Evolutionary conservation across 345 rosid species (phyloP).

Genomic region (Zanthoxylum bungeanum): DNA sequence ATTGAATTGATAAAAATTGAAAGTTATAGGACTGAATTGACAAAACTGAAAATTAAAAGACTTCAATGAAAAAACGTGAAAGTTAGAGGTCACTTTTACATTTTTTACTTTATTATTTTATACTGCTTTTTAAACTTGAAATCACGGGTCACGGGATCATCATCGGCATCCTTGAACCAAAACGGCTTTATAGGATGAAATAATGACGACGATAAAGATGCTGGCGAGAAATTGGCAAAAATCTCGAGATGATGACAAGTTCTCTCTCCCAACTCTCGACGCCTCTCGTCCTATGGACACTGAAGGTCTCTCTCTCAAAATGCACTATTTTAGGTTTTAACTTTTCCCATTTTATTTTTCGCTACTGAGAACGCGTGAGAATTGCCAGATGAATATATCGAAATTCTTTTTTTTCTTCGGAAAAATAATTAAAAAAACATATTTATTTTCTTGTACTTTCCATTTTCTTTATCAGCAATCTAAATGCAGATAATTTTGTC

Average conservation of each 20-base stretch:
- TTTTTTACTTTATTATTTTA: too few species aligned
- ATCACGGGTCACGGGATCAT: neutral
- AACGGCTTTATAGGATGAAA: neutral
- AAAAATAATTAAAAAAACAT: neutral
- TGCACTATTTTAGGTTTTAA: too few species aligned
- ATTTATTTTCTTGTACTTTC: neutral
- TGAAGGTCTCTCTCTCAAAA: slow-evolving; percentile 41
- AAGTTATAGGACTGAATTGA: too few species aligned
- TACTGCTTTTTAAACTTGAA: too few species aligned
- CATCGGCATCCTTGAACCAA: neutral
- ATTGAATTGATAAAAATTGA: too few species aligned
- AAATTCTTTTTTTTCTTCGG: neutral
- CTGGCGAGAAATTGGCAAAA: slow-evolving; percentile 62
- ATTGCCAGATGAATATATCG: neutral
- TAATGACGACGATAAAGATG: slow-evolving; percentile 44
- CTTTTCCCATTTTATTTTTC: neutral
- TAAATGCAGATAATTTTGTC: too few species aligned
- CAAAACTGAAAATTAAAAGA: too few species aligned
- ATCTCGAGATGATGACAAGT: slow-evolving; percentile 42
- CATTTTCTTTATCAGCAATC: too few species aligned
- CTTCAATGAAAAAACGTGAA: too few species aligned
- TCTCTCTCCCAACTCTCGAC: slow-evolving; percentile 61
- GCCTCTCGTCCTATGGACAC: slow-evolving; percentile 77
- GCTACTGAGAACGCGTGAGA: neutral
- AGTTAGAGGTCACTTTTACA: too few species aligned